Conservation (phyloP, 1,139 yeast genomes). For the Nematodospora anomalae region DNA sequence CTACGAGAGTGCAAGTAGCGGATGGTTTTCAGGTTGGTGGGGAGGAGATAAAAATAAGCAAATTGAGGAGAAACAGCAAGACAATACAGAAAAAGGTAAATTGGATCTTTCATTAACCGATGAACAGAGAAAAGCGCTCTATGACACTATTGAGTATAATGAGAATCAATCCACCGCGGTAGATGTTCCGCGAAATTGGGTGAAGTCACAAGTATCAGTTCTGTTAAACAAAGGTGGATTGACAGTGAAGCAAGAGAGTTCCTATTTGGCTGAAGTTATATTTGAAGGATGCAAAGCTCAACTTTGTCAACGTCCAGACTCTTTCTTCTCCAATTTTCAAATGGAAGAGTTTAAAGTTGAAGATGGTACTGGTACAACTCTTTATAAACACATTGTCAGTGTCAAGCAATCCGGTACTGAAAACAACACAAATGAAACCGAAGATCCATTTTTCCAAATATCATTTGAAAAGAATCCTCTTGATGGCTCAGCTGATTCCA, state of each 20-base stretch:
- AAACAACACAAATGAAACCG: constrained; percentile 1
- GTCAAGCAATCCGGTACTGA: constrained; percentile 52
- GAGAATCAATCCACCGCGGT: constrained; percentile 61
- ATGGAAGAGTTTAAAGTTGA: constrained; percentile 81
- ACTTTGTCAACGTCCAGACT: constrained; percentile 75
- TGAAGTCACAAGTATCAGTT: constrained; percentile 65
- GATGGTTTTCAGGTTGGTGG: constrained; percentile 70
- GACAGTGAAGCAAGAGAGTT: constrained; percentile 47
- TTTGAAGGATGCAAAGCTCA: constrained; percentile 83
- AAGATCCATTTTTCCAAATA: constrained; percentile 72
- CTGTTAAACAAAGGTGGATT: constrained; percentile 77
- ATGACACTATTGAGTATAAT: constrained; percentile 91
- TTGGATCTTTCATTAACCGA: constrained; percentile 49
- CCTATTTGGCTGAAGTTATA: constrained; percentile 69
- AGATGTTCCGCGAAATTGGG: constrained; percentile 73
- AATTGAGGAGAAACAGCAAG: constrained; percentile 7
- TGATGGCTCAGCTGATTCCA: constrained; percentile 80
- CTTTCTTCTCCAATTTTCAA: constrained; percentile 69
- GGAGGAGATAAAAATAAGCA: constrained; percentile 23
- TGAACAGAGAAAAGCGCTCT: constrained; percentile 78
- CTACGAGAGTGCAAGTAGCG: constrained; percentile 22
- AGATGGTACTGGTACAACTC: constrained; percentile 74
- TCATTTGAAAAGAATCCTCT: constrained; percentile 85
- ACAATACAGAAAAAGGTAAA: constrained; percentile 15
- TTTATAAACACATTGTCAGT: constrained; percentile 85